Percentiles rank a stretch among this genome's conserved stretches.
Conservation (phyloP, 495 filamentous ascomycete genomes). For the Annulohypoxylon bovei region DNA sequence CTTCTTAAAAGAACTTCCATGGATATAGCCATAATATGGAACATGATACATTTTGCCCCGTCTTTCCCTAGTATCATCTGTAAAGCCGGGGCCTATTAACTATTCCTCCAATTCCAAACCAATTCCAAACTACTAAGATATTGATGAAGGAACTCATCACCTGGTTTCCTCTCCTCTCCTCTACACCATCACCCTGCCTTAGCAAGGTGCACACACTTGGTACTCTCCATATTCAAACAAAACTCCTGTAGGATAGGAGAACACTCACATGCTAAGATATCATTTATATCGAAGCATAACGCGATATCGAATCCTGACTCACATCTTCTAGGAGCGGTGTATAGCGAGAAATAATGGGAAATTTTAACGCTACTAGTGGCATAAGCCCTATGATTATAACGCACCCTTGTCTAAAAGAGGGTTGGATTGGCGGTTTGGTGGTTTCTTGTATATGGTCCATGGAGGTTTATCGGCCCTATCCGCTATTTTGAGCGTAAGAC, state of each 20-base stretch:
- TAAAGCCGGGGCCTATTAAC: neutral
- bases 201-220: neutral
- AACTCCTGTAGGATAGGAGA: neutral
- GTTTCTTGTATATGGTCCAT: too few species aligned
- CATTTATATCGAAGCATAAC: neutral
- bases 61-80: neutral
- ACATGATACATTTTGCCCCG: neutral
- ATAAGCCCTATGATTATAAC: too few species aligned
- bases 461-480: too few species aligned
- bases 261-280: neutral
- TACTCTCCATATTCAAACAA: neutral
- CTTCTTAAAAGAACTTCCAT: neutral
- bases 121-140: neutral
- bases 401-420: too few species aligned
- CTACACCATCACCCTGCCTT: neutral
- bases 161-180: neutral
- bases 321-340: neutral
- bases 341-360: neutral
- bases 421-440: too few species aligned
- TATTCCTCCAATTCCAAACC: neutral
- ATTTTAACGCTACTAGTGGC: too few species aligned
- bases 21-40: neutral
- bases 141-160: neutral
- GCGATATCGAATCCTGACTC: neutral
- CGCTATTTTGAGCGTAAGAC: slow-evolving; percentile 18